phyloP scores from a whole-genome alignment of 768 basidiomycete genomes.

The Leccinum subtestaceum region DNA sequence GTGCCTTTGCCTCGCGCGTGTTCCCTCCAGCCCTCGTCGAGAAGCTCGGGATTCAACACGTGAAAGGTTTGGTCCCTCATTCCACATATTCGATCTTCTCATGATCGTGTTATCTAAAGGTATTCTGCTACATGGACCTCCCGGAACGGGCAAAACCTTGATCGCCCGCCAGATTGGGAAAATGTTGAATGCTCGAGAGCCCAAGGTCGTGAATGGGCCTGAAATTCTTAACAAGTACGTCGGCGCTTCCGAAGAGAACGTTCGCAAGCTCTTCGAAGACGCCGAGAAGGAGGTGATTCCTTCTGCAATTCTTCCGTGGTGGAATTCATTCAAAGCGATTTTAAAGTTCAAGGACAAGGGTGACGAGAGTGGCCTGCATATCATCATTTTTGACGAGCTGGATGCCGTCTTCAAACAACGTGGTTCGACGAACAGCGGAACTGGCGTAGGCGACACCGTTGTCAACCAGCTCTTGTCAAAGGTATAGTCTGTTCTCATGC shows the following conservation, averaged over 20 bases:
- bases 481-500: constrained; percentile 37
- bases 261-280: constrained; percentile 96
- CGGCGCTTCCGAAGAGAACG: constrained; percentile 95
- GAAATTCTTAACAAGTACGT: constrained; percentile 98
- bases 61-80: constrained; percentile 68
- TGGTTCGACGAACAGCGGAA: constrained; percentile 86
- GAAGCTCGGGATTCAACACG: constrained; percentile 96
- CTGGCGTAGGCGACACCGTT: constrained; percentile 97
- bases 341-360: constrained; percentile 92
- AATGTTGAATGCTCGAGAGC: constrained; percentile 97
- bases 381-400: constrained; percentile 99
- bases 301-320: background rate
- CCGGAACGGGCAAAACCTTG: constrained; percentile 97
- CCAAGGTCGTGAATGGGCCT: constrained; percentile 97
- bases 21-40: constrained; percentile 96
- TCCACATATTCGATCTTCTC: background rate
- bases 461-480: constrained; percentile 98
- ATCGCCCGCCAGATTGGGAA: constrained; percentile 99
- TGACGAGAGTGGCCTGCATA: constrained; percentile 95
- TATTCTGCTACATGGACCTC: constrained; percentile 93
- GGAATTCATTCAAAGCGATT: constrained; percentile 1
- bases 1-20: constrained; percentile 97
- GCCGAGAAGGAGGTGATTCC: constrained; percentile 87
- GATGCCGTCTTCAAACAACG: constrained; percentile 99
- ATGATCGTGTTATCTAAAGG: constrained; percentile 42